These are phyloP conservation scores for Colletotrichum sp. DNA, from an alignment of 2,329 filamentous ascomycete genomes.

Conservation along the genomic window DNA sequence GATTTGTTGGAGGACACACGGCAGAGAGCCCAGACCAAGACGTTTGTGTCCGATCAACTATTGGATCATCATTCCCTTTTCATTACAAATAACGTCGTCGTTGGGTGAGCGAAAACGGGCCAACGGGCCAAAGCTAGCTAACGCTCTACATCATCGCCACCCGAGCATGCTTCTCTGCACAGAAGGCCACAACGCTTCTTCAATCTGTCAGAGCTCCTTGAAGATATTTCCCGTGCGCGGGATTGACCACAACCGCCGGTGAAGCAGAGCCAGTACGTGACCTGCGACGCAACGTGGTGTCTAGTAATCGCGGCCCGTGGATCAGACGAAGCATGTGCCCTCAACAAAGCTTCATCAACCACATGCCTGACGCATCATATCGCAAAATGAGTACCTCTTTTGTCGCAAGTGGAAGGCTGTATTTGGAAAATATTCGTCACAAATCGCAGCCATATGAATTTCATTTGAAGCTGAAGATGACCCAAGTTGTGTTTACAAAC, in stretches of 20 bases:
- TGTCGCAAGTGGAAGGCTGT: background rate
- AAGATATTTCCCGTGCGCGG: background rate
- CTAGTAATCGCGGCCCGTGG: background rate
- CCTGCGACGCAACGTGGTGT: background rate
- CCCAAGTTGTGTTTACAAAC: background rate
- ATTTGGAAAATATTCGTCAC: background rate
- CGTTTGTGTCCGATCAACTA: background rate
- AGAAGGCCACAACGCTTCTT: background rate
- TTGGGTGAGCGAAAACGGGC: background rate
- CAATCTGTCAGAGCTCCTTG: background rate
- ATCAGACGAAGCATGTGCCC: background rate
- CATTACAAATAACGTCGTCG: background rate
- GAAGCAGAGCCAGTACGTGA: background rate
- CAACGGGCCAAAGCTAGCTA: background rate
- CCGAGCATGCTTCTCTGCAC: background rate
- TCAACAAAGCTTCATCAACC: background rate
- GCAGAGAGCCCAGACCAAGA: background rate
- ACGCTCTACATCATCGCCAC: background rate
- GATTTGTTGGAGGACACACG: background rate
- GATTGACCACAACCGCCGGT: background rate
- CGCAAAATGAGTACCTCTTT: fast-evolving
- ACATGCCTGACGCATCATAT: background rate
- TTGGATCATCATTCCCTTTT: background rate
- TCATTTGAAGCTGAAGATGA: fast-evolving
- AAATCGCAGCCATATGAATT: background rate